These are phyloP conservation scores for Kalanchoe fedtschenkoi DNA, from an alignment of 164 flowering plant genomes.

Conservation along the genomic window DNA sequence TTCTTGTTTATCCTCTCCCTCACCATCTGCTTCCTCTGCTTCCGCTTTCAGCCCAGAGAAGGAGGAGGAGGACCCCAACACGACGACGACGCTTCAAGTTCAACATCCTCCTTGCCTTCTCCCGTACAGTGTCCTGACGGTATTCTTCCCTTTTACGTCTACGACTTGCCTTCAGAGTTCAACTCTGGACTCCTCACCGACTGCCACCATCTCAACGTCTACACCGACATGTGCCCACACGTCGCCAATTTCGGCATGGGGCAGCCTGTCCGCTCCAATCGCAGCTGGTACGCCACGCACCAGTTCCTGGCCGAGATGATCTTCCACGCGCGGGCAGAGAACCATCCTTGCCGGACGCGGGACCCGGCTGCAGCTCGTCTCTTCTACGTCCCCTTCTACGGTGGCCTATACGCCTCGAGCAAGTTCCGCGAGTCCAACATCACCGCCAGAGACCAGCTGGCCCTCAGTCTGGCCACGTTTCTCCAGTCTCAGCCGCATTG, in stretches of 20 bases:
- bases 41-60: not conserved
- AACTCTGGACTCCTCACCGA: constrained; percentile 17
- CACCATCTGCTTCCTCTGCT: not conserved
- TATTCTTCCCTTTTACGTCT: constrained; percentile 6
- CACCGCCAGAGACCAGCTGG: constrained; percentile 23
- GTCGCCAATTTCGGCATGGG: constrained; percentile 19
- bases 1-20: not conserved
- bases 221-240: constrained; percentile 20
- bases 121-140: not conserved
- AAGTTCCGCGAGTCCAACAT: constrained; percentile 28
- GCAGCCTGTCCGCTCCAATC: constrained; percentile 1
- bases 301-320: constrained; percentile 20
- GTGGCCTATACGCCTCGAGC: constrained; percentile 35
- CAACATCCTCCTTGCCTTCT: not conserved
- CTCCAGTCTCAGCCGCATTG: constrained; percentile 20
- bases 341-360: constrained; percentile 29
- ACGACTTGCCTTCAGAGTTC: constrained; percentile 15
- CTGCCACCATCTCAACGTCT: constrained; percentile 13
- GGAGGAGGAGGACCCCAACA: no score
- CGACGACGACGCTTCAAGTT: no score
- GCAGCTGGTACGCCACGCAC: constrained; percentile 22
- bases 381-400: constrained; percentile 39
- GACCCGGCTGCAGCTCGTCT: constrained; percentile 21
- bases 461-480: constrained; percentile 23
- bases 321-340: constrained; percentile 25